Evolutionary conservation across 768 basidiomycete species (phyloP), one percentile per base, ranked within the genome.

Genomic region (Leccinum obscurum): DNA sequence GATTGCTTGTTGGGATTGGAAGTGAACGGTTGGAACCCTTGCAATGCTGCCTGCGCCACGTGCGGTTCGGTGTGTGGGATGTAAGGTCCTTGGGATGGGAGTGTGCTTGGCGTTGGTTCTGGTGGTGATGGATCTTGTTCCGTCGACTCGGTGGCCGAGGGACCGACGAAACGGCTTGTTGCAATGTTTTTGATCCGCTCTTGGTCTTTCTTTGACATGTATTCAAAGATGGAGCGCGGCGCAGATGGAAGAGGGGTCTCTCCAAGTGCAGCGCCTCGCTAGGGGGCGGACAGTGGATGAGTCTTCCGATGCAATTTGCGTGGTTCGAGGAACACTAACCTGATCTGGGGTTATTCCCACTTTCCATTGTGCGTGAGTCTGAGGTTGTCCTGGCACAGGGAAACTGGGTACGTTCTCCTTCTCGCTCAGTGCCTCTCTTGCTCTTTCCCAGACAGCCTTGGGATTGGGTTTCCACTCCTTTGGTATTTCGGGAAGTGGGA

Each of bases 201-300:
- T 58, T 86, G 84, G 67, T 96, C 93, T 68, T 95, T 95, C 64
- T 89, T 85, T 0, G 97, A 96, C 71, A 98, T 85, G 71, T 87
- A 98, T 50, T 98, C 95, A 71, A 96, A 98, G 15, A 99, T 85
- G 0, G 96, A 98, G 11, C 86, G 85, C 2, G 90, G 84, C 14
- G 82, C 83, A 3, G 86, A 75, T 13, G 86, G 81, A 11, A 92
- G 78, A 11, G 85, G 85, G 10, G 84, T 84, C 75, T 98, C 97
- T 56, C 95, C 95, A 0, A 98, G 79, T 20, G 90, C 78, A 1
- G 81, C 76, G 28, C 94, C 96, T 54, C 97, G 84, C 95, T 98
- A 63, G 32, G 28, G 32, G 26, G 13, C 35, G 6, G 10, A 1
- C 3, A 46, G 35, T 50, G 32, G 46, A n/a, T 75, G 7, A 62